Percentiles rank a stretch among this genome's conserved stretches.
phyloP scores from a whole-genome alignment of 169 alveolate species.

The Babesia caballi region DNA sequence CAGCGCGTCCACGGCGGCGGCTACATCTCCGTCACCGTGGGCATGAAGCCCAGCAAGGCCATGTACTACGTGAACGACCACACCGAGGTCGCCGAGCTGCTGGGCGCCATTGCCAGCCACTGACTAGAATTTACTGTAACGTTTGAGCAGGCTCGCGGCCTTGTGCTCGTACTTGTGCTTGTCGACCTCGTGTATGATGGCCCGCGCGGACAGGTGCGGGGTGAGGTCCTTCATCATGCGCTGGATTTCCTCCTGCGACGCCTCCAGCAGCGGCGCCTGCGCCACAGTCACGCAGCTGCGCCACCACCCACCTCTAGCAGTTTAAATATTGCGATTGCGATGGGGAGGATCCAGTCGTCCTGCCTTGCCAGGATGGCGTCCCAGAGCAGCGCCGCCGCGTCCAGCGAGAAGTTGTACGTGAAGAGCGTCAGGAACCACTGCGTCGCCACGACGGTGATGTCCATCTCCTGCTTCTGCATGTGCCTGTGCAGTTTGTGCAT shows the following conservation, averaged over 20 bases:
- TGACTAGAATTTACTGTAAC: not conserved
- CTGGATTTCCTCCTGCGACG: slow-evolving; percentile 28
- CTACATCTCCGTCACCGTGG: slow-evolving; percentile 58
- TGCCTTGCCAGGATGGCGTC: slow-evolving; percentile 83
- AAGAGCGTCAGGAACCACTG: slow-evolving; percentile 87
- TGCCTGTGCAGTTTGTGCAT: slow-evolving; percentile 56
- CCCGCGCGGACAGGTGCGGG: slow-evolving; percentile 21
- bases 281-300: no score
- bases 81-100: slow-evolving; percentile 49
- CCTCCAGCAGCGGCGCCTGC: slow-evolving; percentile 4
- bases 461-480: slow-evolving; percentile 63
- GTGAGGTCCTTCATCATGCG: slow-evolving; percentile 29
- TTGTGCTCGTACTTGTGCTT: slow-evolving; percentile 2
- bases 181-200: slow-evolving; percentile 1
- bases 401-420: slow-evolving; percentile 72
- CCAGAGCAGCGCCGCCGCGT: slow-evolving; percentile 80
- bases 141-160: not conserved
- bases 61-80: slow-evolving; percentile 50
- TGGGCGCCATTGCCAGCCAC: slow-evolving; percentile 14
- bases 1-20: slow-evolving; percentile 3
- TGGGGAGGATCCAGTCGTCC: not conserved
- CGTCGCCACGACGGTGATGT: slow-evolving; percentile 78
- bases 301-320: slow-evolving; percentile 39
- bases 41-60: slow-evolving; percentile 68
- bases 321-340: slow-evolving; percentile 28